Base-by-base conservation (phyloP, 805 yeast genomes). In the Metschnikowia koreensis region DNA sequence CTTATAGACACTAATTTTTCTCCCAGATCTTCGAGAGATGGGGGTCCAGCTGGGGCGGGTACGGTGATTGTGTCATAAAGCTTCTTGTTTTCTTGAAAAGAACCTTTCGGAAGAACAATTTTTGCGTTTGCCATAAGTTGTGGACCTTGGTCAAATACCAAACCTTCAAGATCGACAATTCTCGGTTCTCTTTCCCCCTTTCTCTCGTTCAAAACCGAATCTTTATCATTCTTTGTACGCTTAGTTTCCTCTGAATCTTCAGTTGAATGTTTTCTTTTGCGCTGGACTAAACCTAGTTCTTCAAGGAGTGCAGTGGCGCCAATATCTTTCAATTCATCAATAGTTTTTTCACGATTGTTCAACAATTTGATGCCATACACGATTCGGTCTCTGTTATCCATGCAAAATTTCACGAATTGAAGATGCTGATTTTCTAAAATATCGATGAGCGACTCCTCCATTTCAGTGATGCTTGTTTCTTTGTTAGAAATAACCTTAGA, bases 1-100 rank as follows among this genome's bases (percentile, higher is more conserved):
- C 80, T 47, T 1, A 89, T 82, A 2, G 81, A 70, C 3, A 89
- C 82, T 10, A 87, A 66, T 15, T 70, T 60, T 46, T 81, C 74
- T 69, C 63, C 64, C 6, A 50, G 16, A 6, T 61, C 64, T 1
- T 66, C 69, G 3, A 82, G 76, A 27, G 78, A 75, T 1, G 67
- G 64, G 1, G 73, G 68, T 1, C 67, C 56, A 13, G 70, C 66
- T 0, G 97, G 97, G 0, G 97, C 85, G 0, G 99, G 99, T n/a
- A 94, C 82, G 55, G 85, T 91, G 37, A 92, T 88, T 60, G 90
- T 96, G 63, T 93, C 98, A 69, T 93, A 93, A 6, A 80, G 70
- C 52, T 81, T 83, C 56, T 84, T 84, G 11, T 82, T 81, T 53
- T 87, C 81, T 61, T 88, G 90, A 65, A 82, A 87, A 0, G 98